Evolutionary conservation across 306 rosid genomes (phyloP).

Genomic region (Cucumis hystrix): DNA sequence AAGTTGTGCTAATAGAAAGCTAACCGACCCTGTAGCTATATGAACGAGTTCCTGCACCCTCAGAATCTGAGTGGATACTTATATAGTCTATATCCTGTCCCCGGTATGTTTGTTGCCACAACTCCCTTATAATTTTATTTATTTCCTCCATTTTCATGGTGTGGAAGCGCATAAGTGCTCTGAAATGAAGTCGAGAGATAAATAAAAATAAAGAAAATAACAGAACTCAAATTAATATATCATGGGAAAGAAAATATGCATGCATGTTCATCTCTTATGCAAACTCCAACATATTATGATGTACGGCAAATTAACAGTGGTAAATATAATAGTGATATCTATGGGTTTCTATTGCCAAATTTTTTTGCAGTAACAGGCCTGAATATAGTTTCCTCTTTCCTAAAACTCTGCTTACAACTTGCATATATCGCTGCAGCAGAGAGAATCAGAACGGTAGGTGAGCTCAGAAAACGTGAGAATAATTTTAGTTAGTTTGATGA

Average conservation of each 20-base stretch:
- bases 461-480: neutral
- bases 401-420: neutral
- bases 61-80: slow-evolving; percentile 85
- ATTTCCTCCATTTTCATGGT: slow-evolving; percentile 98
- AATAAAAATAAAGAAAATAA: neutral
- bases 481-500: neutral
- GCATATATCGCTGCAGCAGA: neutral
- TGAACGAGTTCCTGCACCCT: slow-evolving; percentile 95
- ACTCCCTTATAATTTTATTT: slow-evolving; percentile 85
- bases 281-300: neutral
- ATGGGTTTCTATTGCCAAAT: neutral
- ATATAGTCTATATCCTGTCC: slow-evolving; percentile 95
- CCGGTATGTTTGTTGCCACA: slow-evolving; percentile 98
- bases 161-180: slow-evolving; percentile 97
- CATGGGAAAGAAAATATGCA: neutral
- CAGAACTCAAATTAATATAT: neutral
- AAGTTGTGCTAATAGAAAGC: neutral
- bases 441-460: neutral
- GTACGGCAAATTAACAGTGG: neutral
- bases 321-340: neutral
- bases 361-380: neutral
- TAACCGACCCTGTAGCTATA: slow-evolving; percentile 76
- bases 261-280: neutral
- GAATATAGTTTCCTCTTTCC: neutral
- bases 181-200: slow-evolving; percentile 18